Conservation (phyloP, 1,284 basidiomycete genomes). For the Agroathelia rolfsii region DNA sequence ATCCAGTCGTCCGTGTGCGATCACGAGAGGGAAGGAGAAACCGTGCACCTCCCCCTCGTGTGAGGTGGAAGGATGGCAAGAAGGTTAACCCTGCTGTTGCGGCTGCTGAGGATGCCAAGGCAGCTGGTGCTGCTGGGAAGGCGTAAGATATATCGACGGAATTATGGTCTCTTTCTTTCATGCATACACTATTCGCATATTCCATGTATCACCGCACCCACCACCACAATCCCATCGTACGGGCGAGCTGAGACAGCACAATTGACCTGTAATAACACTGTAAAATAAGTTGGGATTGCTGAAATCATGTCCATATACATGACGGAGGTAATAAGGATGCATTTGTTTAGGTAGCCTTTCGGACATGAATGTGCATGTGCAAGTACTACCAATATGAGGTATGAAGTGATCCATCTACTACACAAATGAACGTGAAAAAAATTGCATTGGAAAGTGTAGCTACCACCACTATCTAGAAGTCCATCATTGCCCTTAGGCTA, state of each 20-base stretch:
- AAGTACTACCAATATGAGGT: too few species aligned
- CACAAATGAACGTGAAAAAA: not conserved
- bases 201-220: constrained; percentile 7
- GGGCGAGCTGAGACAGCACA: too few species aligned
- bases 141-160: constrained; percentile 30
- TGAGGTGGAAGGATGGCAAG: constrained; percentile 98
- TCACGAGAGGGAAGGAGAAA: constrained; percentile 90
- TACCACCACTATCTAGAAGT: constrained; percentile 55
- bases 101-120: constrained; percentile 59
- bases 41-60: constrained; percentile 90
- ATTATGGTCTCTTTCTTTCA: too few species aligned
- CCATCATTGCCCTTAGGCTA: constrained; percentile 38
- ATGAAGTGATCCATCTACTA: too few species aligned
- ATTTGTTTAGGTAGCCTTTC: too few species aligned
- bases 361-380: too few species aligned
- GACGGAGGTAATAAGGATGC: too few species aligned
- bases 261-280: too few species aligned
- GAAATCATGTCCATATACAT: too few species aligned
- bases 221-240: constrained; percentile 8
- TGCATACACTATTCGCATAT: constrained; percentile 8
- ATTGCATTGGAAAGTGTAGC: constrained; percentile 26
- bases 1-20: constrained; percentile 85
- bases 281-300: too few species aligned
- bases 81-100: constrained; percentile 79
- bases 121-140: constrained; percentile 31